Evolutionary conservation across 305 asterid species (phyloP).

Genomic region (Fraxinus xanthoxyloides): DNA sequence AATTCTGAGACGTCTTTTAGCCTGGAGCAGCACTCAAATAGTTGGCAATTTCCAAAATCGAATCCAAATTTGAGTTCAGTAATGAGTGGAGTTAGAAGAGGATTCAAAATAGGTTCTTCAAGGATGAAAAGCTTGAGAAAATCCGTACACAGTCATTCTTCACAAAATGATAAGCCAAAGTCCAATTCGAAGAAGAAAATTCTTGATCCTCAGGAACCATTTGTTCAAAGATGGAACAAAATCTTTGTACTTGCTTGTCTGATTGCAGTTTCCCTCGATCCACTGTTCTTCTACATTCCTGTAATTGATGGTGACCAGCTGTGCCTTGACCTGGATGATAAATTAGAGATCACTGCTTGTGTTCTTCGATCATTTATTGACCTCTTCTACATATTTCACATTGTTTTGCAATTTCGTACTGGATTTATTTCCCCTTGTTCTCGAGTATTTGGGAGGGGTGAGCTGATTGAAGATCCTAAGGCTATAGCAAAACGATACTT

Average conservation of each 20-base stretch:
- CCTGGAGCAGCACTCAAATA: conserved; percentile 1
- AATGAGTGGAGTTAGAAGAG: conserved; percentile 29
- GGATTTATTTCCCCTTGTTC: conserved; percentile 58
- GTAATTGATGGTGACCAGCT: conserved; percentile 26
- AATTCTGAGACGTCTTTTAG: conserved; percentile 34
- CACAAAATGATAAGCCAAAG: conserved; percentile 17
- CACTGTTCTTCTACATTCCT: conserved; percentile 68
- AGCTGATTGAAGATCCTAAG: conserved; percentile 40
- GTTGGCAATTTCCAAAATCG: conserved; percentile 17
- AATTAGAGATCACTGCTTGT: conserved; percentile 40
- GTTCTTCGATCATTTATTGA: conserved; percentile 61
- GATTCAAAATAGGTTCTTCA: conserved; percentile 28
- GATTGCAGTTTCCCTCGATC: conserved; percentile 55
- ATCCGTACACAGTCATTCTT: conserved; percentile 16
- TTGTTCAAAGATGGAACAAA: conserved; percentile 52
- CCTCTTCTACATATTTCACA: conserved; percentile 51
- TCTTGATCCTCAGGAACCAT: conserved; percentile 53
- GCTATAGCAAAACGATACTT: conserved; percentile 57
- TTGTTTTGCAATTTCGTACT: conserved; percentile 56
- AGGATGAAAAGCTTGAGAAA: conserved; percentile 34
- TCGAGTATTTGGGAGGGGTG: conserved; percentile 69
- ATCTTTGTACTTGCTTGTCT: conserved; percentile 46
- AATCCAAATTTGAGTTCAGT: conserved; percentile 34
- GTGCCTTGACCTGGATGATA: conserved; percentile 49
- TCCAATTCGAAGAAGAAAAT: conserved; percentile 18